A percentile compares a stretch with the other conserved stretches of the same genome.
phyloP scores from a whole-genome alignment of 2,329 filamentous ascomycete species.

The Zasmidium cellare region DNA sequence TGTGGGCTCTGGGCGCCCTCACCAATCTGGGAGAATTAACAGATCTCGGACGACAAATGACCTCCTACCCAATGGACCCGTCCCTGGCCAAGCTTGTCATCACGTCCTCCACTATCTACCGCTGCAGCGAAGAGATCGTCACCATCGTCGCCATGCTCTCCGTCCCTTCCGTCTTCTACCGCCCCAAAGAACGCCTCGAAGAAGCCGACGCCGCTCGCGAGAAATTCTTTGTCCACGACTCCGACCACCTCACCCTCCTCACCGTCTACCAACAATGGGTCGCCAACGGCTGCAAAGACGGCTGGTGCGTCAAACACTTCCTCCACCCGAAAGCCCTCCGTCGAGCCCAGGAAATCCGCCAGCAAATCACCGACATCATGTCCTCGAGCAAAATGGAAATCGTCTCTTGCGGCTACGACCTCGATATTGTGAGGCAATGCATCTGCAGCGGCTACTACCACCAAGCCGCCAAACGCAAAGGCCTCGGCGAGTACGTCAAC shows the following conservation, averaged over 20 bases:
- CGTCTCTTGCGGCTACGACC: slow-evolving; percentile 88
- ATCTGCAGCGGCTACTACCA: slow-evolving; percentile 99
- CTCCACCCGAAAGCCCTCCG: slow-evolving; percentile 92
- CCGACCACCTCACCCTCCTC: slow-evolving; percentile 90
- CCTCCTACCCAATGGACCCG: slow-evolving; percentile 96
- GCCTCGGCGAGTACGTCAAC: slow-evolving; percentile 96
- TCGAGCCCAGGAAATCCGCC: slow-evolving; percentile 87
- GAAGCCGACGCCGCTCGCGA: slow-evolving; percentile 94
- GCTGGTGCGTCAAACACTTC: slow-evolving; percentile 92
- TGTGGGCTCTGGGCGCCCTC: slow-evolving; percentile 92
- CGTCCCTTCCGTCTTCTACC: slow-evolving; percentile 94
- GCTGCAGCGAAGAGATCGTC: slow-evolving; percentile 95
- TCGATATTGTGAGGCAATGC: slow-evolving; percentile 92
- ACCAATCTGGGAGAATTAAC: slow-evolving; percentile 95
- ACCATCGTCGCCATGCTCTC: slow-evolving; percentile 98
- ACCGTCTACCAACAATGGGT: slow-evolving; percentile 97
- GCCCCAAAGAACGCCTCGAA: slow-evolving; percentile 93
- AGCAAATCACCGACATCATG: slow-evolving; percentile 94
- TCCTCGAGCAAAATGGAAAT: slow-evolving; percentile 87
- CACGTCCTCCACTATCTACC: slow-evolving; percentile 72
- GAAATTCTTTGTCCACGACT: slow-evolving; percentile 98
- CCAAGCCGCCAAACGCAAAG: slow-evolving; percentile 93
- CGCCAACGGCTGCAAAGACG: slow-evolving; percentile 82
- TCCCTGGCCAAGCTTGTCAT: slow-evolving; percentile 93
- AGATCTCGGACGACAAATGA: slow-evolving; percentile 85